These are phyloP conservation scores for Alternaria viburni DNA, from an alignment of 2,329 filamentous ascomycete species.

Conservation along the genomic window DNA sequence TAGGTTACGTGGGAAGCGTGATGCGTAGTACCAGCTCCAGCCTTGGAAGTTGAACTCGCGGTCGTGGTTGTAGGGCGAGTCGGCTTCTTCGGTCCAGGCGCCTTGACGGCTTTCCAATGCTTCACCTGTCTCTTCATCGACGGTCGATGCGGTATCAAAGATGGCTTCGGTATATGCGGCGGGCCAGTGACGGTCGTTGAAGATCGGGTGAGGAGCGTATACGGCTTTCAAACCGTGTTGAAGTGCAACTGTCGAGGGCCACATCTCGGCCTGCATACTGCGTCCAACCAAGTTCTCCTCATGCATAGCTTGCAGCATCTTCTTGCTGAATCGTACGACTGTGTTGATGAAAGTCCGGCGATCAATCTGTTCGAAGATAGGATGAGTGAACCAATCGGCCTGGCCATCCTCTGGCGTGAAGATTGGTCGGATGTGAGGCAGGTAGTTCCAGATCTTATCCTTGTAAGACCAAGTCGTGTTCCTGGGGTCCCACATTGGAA, in stretches of 20 bases:
- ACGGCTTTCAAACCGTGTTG: conserved; percentile 95
- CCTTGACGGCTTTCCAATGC: conserved; percentile 68
- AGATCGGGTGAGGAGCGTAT: conserved; percentile 87
- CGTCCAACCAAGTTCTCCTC: conserved; percentile 85
- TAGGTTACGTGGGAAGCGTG: conserved; percentile 78
- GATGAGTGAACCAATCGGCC: conserved; percentile 61
- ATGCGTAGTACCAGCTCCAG: conserved; percentile 91
- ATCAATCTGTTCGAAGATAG: conserved; percentile 58
- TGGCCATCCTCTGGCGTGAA: conserved; percentile 82
- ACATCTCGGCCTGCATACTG: conserved; percentile 96
- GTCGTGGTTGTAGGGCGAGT: conserved; percentile 61
- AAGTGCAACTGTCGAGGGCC: conserved; percentile 83
- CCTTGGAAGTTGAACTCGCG: conserved; percentile 88
- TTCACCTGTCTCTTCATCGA: conserved; percentile 30
- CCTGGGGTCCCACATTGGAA: conserved; percentile 89
- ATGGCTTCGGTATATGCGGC: conserved; percentile 75
- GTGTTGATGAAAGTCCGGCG: conserved; percentile 90
- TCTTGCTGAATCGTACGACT: conserved; percentile 79
- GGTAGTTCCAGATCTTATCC: conserved; percentile 59
- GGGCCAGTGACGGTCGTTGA: conserved; percentile 86
- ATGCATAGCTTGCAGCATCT: conserved; percentile 86
- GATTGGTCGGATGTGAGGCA: conserved; percentile 69
- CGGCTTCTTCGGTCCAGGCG: conserved; percentile 52
- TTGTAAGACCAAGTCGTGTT: conserved; percentile 76
- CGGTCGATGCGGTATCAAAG: conserved; percentile 67